These are phyloP conservation scores for Akanthomyces lecanii DNA, from an alignment of 2,329 filamentous ascomycete genomes.

Conservation along the genomic window DNA sequence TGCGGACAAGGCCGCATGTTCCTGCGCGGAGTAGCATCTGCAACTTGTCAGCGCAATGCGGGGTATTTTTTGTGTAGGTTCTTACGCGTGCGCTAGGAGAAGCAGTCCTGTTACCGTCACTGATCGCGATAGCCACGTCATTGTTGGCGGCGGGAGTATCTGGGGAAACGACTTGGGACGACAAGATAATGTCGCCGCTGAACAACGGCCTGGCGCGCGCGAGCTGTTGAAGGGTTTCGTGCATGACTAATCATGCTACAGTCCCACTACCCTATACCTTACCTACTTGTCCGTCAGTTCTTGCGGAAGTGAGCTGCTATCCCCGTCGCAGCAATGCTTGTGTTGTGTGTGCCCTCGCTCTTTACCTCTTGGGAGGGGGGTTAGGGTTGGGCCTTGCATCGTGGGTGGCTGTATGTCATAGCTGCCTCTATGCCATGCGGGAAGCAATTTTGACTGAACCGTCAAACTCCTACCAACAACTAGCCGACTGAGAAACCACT, in stretches of 20 bases:
- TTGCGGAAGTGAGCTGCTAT: too few relatives aligned
- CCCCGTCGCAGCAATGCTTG: too few relatives aligned
- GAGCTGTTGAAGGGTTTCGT: background rate
- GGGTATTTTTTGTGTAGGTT: background rate
- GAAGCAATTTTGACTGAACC: too few relatives aligned
- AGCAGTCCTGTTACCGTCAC: constrained; percentile 72
- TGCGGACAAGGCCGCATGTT: constrained; percentile 74
- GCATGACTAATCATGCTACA: background rate
- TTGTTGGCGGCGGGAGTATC: constrained; percentile 29
- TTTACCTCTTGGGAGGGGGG: too few relatives aligned
- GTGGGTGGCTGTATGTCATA: too few relatives aligned
- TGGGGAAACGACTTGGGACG: background rate
- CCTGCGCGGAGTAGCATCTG: constrained; percentile 95
- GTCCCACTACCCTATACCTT: background rate
- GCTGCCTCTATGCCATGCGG: too few relatives aligned
- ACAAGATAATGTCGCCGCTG: background rate
- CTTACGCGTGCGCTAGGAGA: constrained; percentile 84
- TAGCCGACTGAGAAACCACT: too few relatives aligned
- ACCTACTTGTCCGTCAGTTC: too few relatives aligned
- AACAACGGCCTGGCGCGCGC: background rate
- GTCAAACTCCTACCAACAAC: too few relatives aligned
- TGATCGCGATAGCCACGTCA: constrained; percentile 68
- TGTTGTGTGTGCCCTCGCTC: too few relatives aligned
- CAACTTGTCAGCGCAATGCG: background rate
- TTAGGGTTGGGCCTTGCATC: too few relatives aligned